These are phyloP conservation scores for Glaciozyma martinii DNA, from an alignment of 768 basidiomycete species.

Conservation along the genomic window DNA sequence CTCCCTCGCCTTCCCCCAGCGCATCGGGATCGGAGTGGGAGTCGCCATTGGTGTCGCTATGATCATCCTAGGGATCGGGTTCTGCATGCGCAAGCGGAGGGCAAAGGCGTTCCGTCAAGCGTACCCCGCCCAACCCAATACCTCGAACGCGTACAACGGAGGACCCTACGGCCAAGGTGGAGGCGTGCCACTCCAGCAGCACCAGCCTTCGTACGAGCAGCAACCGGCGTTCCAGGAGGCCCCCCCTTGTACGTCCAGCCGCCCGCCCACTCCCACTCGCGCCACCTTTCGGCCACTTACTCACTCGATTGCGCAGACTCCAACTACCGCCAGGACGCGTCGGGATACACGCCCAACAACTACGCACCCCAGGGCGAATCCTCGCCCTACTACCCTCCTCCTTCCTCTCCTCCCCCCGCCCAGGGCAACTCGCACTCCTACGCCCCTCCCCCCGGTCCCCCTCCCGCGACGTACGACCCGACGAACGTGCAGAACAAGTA, in stretches of 20 bases:
- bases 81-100: constrained; percentile 11
- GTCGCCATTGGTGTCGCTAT: constrained; percentile 18
- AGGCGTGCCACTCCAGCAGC: background rate
- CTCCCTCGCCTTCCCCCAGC: too few species aligned
- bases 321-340: constrained; percentile 16
- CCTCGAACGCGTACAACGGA: background rate
- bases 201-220: background rate
- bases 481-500: background rate
- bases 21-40: background rate
- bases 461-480: background rate
- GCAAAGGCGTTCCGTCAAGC: constrained; percentile 22
- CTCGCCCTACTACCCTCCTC: constrained; percentile 15
- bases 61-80: constrained; percentile 18
- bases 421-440: background rate
- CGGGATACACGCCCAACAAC: constrained; percentile 11
- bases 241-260: background rate
- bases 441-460: constrained; percentile 13
- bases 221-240: background rate
- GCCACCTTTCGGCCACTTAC: background rate
- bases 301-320: constrained; percentile 4
- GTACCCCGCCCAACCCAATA: constrained; percentile 16
- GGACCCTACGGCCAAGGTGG: background rate
- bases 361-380: background rate
- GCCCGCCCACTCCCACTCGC: background rate
- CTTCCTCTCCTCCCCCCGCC: constrained; percentile 18